Percentiles rank a stretch among this genome's conserved stretches.
These are phyloP conservation scores for Gracilariopsis chorda DNA, from an alignment of 23 red algal genomes.

Conservation along the genomic window DNA sequence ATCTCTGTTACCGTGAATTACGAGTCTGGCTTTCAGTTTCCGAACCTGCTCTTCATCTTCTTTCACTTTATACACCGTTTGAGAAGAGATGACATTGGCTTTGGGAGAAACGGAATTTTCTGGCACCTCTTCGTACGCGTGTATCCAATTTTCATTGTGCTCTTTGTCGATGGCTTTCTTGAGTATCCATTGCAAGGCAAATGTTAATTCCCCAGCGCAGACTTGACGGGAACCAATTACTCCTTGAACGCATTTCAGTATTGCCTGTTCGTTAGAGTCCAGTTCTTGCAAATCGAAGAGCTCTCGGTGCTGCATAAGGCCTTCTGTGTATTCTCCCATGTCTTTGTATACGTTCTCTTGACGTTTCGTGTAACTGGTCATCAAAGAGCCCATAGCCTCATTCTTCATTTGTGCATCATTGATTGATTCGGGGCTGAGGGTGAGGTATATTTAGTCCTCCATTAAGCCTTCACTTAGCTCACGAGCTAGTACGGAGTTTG, in stretches of 20 bases:
- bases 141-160: background rate
- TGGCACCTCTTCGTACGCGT: background rate
- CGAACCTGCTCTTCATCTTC: background rate
- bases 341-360: background rate
- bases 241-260: background rate
- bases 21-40: background rate
- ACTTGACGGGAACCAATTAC: background rate
- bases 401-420: background rate
- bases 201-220: background rate
- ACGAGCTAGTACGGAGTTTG: background rate
- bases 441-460: background rate
- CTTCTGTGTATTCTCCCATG: background rate
- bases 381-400: background rate
- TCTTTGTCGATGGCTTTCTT: background rate
- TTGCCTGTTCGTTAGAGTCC: background rate
- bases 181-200: background rate
- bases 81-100: slow-evolving; percentile 1
- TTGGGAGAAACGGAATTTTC: background rate
- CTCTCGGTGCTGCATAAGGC: background rate
- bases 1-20: background rate
- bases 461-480: background rate
- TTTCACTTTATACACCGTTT: slow-evolving; percentile 1
- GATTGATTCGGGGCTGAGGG: background rate
- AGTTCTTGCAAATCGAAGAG: background rate
- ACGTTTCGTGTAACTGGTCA: background rate